These are phyloP conservation scores for Populus deltoides DNA, from an alignment of 345 rosid species.

Conservation along the genomic window DNA sequence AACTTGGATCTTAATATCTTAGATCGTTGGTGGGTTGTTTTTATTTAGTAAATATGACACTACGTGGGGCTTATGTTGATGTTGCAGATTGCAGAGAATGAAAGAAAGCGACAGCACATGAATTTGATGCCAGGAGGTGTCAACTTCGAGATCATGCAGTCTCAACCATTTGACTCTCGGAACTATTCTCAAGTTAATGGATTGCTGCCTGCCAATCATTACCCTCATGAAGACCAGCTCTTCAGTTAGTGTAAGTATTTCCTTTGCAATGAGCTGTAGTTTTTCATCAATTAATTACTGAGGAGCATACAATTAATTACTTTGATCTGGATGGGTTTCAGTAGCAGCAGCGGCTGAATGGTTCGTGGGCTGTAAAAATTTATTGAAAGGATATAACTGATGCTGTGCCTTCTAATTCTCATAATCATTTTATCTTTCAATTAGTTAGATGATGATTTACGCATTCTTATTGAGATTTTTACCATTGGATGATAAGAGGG, in stretches of 20 bases:
- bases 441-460: too few species aligned
- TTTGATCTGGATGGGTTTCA: background rate
- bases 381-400: background rate
- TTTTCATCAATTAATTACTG: background rate
- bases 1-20: background rate
- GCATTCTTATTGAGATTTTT: background rate
- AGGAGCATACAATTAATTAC: background rate
- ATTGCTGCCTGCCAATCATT: constrained; percentile 65
- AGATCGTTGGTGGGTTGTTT: background rate
- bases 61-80: background rate
- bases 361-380: background rate
- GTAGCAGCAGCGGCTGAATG: background rate
- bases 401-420: background rate
- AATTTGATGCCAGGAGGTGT: constrained; percentile 80
- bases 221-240: constrained; percentile 68
- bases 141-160: constrained; percentile 58
- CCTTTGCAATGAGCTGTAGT: background rate
- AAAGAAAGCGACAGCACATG: constrained; percentile 68
- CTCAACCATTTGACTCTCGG: constrained; percentile 64
- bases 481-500: background rate
- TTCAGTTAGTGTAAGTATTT: constrained; percentile 71
- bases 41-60: background rate
- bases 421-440: background rate
- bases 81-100: constrained; percentile 76
- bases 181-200: constrained; percentile 79